Evolutionary conservation across 1,139 yeast genomes (phyloP).

Genomic region (Scheffersomyces quercinus): DNA sequence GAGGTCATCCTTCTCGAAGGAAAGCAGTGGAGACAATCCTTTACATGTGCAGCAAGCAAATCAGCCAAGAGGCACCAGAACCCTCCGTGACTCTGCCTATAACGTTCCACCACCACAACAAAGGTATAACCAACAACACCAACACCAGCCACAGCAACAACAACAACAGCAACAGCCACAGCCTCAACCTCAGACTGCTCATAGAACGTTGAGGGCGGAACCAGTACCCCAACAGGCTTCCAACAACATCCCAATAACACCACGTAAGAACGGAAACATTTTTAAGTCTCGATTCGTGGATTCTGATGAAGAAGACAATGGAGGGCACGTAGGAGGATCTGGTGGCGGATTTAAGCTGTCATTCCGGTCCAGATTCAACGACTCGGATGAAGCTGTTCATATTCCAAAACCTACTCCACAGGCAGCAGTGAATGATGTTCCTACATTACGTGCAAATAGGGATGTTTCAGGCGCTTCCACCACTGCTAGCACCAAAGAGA

Average conservation of each 20-base stretch:
- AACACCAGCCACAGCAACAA: background rate
- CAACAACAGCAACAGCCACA: slow-evolving; percentile 7
- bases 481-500: slow-evolving; percentile 29
- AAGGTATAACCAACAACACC: slow-evolving; percentile 1
- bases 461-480: background rate
- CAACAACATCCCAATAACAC: background rate
- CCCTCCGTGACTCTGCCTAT: slow-evolving; percentile 13
- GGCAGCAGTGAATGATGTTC: slow-evolving; percentile 4
- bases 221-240: background rate
- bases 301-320: slow-evolving; percentile 46
- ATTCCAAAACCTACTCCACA: slow-evolving; percentile 3
- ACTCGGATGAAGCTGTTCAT: slow-evolving; percentile 21
- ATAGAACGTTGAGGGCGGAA: background rate
- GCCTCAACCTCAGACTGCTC: slow-evolving; percentile 2
- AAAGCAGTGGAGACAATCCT: slow-evolving; percentile 12
- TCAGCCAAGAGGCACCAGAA: slow-evolving; percentile 8
- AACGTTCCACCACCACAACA: background rate
- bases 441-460: slow-evolving; percentile 4
- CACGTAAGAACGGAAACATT: background rate
- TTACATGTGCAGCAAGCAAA: background rate
- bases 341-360: background rate
- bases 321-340: slow-evolving; percentile 9
- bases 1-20: slow-evolving; percentile 58
- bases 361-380: slow-evolving; percentile 19
- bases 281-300: slow-evolving; percentile 54